A percentile compares a stretch with the other conserved stretches of the same genome.
Conservation (phyloP, 2,329 filamentous ascomycete genomes). For the Claviceps sp. region DNA sequence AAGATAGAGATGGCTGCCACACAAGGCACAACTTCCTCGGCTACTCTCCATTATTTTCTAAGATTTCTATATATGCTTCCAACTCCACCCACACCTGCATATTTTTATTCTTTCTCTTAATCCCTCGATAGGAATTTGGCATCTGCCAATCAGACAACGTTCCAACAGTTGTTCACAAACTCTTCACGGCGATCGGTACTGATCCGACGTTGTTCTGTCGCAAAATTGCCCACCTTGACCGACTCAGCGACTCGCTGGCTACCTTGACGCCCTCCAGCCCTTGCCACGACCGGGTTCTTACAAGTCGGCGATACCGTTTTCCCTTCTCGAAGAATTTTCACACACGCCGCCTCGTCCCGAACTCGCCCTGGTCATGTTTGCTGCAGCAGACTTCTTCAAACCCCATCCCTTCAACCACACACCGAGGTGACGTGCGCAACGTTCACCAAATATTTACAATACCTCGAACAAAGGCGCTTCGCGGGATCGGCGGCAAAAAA, state of each 20-base stretch:
- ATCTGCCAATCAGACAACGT: constrained; percentile 22
- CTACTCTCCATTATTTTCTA: too few species aligned
- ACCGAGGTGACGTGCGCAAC: constrained; percentile 44
- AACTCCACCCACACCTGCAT: constrained; percentile 14
- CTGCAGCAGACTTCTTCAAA: constrained; percentile 38
- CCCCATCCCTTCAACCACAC: constrained; percentile 46
- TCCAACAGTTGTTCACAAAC: constrained; percentile 6
- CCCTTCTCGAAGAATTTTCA: constrained; percentile 14
- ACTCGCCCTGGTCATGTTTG: constrained; percentile 37
- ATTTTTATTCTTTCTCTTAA: constrained; percentile 8
- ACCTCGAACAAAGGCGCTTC: neutral
- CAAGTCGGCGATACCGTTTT: constrained; percentile 18
- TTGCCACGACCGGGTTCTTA: constrained; percentile 14
- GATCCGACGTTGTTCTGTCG: constrained; percentile 14
- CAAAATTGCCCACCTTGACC: constrained; percentile 7
- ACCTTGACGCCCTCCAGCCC: constrained; percentile 15
- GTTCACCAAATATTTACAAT: constrained; percentile 27
- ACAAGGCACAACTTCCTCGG: too few species aligned
- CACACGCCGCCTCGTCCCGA: constrained; percentile 10
- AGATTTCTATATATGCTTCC: constrained; percentile 15
- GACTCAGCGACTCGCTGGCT: constrained; percentile 12
- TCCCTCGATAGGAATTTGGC: constrained; percentile 21
- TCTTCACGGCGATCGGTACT: constrained; percentile 12
- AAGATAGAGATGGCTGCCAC: neutral
- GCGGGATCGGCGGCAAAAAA: neutral